Evolutionary conservation across 441 rosid genomes (phyloP).

Genomic region (Geranium incanum): DNA sequence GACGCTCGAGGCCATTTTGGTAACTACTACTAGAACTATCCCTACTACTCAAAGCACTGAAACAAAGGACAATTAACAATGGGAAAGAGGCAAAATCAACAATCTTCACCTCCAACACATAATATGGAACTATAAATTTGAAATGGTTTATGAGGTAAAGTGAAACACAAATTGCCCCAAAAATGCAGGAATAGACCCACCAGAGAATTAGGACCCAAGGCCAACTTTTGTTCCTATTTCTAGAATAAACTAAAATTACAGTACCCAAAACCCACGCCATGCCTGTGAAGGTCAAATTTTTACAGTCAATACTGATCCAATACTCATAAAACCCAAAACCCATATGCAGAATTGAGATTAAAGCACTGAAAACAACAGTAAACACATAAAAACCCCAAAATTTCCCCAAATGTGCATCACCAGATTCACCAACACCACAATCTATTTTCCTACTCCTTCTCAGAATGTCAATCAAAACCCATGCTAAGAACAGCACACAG

Average conservation of each 20-base stretch:
- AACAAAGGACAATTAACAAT: constrained; percentile 32
- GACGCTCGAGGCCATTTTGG: constrained; percentile 24
- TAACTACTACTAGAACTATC: neutral
- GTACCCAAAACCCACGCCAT: constrained; percentile 42
- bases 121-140: constrained; percentile 21
- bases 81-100: constrained; percentile 42
- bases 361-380: constrained; percentile 24
- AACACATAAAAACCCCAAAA: constrained; percentile 3
- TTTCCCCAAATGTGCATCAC: constrained; percentile 3
- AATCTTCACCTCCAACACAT: constrained; percentile 24
- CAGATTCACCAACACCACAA: neutral
- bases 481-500: constrained; percentile 23
- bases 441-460: constrained; percentile 18
- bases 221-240: constrained; percentile 26
- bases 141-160: constrained; percentile 23
- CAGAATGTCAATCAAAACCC: constrained; percentile 27
- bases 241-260: constrained; percentile 22
- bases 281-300: constrained; percentile 20
- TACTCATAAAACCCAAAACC: constrained; percentile 27
- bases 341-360: constrained; percentile 23
- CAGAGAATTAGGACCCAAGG: constrained; percentile 43
- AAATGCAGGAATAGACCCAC: constrained; percentile 41
- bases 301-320: constrained; percentile 14
- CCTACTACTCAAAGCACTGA: constrained; percentile 21
- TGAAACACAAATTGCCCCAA: constrained; percentile 28